Base-by-base conservation (phyloP, 1,284 basidiomycete species). In the Violaceomyces palustris region DNA sequence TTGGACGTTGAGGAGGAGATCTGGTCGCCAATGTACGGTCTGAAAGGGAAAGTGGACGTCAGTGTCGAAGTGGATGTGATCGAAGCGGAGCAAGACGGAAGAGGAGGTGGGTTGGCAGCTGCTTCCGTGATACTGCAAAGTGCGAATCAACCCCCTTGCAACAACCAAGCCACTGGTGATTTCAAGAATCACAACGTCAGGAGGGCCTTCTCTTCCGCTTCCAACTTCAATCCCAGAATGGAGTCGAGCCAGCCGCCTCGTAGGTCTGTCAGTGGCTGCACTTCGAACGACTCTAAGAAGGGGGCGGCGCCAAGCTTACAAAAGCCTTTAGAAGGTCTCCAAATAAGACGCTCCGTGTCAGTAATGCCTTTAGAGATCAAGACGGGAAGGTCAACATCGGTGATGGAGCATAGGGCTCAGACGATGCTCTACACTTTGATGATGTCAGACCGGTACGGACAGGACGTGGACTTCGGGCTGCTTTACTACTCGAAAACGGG, bases 381-480 rank as follows among this genome's bases (percentile, higher is more conserved):
- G 76, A 99, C 93, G 0, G 93, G 94, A 78, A 85, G 39, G 74
- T 84, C 1, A 76, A 49, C 55, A 23, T 82, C 22, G 83, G 83
- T 10, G 81, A 60, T 55, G 9, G 88, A 93, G 61, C 94, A 98
- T 74, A 84, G 91, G 31, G 94, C 94, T 0, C 93, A 99, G 75
- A 98, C 94, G 1, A 92, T 96, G 84, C 77, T 98, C 6, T 99
- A 98, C 71, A 96, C 90, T 0, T 78, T 98, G 11, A 80, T 99
- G 6, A 84, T 92, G 70, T 82, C 83, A 26, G 92, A 98, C 67
- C 82, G 91, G 11, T 97, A 97, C 68, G 84, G 86, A 55, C 42
- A 43, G 9, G 34, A 43, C 9, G 67, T 79, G 19, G 75, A 76
- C 1, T 82, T 84, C 11, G 94, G 94, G 2, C 75, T 98, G 37